phyloP scores from a whole-genome alignment of 306 rosid species.

The Argentina anserina region DNA sequence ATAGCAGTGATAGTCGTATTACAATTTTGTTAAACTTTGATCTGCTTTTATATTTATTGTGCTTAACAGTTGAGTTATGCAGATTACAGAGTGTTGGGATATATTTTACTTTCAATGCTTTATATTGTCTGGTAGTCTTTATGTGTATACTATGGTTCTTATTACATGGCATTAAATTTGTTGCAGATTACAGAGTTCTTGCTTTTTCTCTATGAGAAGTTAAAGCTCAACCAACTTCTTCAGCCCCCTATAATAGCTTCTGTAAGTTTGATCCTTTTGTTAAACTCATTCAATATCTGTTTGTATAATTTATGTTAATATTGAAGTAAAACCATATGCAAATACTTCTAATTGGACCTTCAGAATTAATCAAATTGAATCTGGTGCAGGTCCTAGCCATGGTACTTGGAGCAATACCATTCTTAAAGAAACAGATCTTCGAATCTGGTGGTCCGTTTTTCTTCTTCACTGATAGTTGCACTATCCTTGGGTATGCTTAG shows the following conservation, averaged over 20 bases:
- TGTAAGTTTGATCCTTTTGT: slow-evolving; percentile 46
- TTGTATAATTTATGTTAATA: not conserved
- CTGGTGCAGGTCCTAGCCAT: slow-evolving; percentile 82
- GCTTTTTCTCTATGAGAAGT: slow-evolving; percentile 49
- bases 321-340: not conserved
- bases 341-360: not conserved
- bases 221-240: slow-evolving; percentile 88
- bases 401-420: slow-evolving; percentile 72
- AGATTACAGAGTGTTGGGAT: not conserved
- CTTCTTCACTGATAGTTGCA: slow-evolving; percentile 98
- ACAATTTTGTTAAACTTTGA: not conserved
- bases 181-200: slow-evolving; percentile 56
- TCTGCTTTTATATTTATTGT: not conserved
- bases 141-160: not conserved
- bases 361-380: not conserved
- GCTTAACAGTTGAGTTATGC: not conserved
- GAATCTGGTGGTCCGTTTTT: slow-evolving; percentile 80
- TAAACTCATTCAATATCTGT: not conserved
- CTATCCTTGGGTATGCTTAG: slow-evolving; percentile 81
- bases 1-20: not conserved
- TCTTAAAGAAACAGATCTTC: slow-evolving; percentile 64
- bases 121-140: not conserved
- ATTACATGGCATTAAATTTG: slow-evolving; percentile 18
- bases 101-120: not conserved
- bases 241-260: slow-evolving; percentile 98